Evolutionary conservation across 164 flowering plant genomes (phyloP).

Genomic region (Houttuynia cordata): DNA sequence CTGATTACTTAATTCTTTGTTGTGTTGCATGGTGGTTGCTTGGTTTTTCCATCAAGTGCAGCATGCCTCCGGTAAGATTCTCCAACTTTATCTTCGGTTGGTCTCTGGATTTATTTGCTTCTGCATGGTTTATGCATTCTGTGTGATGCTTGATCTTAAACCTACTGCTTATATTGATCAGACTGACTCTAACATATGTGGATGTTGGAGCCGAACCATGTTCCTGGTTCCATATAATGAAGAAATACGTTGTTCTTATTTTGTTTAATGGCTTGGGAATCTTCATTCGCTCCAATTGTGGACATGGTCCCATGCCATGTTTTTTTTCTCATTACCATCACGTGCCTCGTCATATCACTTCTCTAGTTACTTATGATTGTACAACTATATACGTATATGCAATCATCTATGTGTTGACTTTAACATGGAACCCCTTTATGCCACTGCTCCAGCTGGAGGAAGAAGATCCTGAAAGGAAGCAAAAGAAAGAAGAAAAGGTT

Average conservation of each 20-base stretch:
- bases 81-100: neutral
- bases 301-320: too few relatives aligned
- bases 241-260: too few relatives aligned
- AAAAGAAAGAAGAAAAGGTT: constrained; percentile 75
- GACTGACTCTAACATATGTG: too few relatives aligned
- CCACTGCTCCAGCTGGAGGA: constrained; percentile 1
- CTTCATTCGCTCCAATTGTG: too few relatives aligned
- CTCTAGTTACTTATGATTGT: neutral
- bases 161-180: too few relatives aligned
- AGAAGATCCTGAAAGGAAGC: constrained; percentile 44
- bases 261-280: too few relatives aligned
- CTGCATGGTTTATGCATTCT: neutral
- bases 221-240: too few relatives aligned
- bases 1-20: neutral
- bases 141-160: neutral
- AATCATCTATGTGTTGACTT: neutral
- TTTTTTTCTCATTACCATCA: too few relatives aligned
- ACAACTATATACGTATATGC: neutral
- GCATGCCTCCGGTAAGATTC: neutral
- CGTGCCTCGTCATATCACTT: too few relatives aligned
- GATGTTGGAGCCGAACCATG: too few relatives aligned
- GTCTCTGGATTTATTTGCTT: neutral
- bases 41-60: neutral
- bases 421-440: neutral
- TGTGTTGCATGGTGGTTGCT: neutral